phyloP scores from a whole-genome alignment of 441 rosid species.

The Euphorbia schlechtendalii region DNA sequence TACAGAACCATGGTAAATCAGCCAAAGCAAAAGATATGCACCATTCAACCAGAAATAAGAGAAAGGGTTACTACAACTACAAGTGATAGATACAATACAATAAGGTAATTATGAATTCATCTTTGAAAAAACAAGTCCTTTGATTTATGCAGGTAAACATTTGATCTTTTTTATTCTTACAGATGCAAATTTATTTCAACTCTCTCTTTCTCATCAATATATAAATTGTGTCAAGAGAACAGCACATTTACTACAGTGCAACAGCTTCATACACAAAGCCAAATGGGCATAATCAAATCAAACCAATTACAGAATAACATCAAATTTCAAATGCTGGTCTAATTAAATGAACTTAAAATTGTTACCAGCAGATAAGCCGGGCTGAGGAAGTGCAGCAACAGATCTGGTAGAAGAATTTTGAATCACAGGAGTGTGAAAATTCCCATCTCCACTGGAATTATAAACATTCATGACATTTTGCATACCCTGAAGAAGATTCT shows the following conservation, averaged over 20 bases:
- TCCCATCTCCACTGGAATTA: constrained; percentile 23
- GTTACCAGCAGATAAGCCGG: constrained; percentile 12
- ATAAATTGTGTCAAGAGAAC: no score
- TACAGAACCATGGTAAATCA: not conserved
- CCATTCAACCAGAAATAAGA: not conserved
- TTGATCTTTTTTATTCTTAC: not conserved
- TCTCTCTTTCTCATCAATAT: no score
- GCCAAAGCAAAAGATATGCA: not conserved
- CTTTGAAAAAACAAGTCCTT: not conserved
- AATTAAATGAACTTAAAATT: not conserved
- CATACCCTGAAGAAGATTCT: constrained; percentile 60
- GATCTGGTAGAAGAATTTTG: constrained; percentile 25
- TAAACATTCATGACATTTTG: constrained; percentile 65
- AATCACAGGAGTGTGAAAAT: constrained; percentile 24
- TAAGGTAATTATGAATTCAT: no score
- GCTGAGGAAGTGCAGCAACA: constrained; percentile 22
- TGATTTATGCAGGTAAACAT: not conserved
- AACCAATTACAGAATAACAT: not conserved
- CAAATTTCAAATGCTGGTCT: not conserved
- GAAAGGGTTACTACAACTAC: no score
- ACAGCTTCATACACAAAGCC: not conserved
- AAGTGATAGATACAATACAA: not conserved
- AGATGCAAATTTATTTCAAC: no score
- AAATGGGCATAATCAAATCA: not conserved
- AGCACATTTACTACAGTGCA: not conserved